Conservation (phyloP, 441 rosid species). For the Hura crepitans region DNA sequence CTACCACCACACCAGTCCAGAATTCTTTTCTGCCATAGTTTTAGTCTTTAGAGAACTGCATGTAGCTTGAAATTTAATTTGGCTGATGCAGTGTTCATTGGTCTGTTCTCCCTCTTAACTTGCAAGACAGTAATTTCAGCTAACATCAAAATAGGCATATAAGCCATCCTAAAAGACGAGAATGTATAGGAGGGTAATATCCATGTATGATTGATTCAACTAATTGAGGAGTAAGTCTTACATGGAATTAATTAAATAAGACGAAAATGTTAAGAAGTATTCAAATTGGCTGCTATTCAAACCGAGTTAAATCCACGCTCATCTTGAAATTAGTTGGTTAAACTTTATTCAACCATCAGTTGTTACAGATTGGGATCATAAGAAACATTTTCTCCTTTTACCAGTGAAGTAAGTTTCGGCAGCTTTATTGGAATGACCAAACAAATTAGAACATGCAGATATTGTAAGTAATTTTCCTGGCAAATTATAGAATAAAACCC, state of each 20-base stretch:
- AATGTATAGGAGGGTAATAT: neutral
- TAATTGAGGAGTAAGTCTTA: neutral
- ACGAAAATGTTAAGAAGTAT: neutral
- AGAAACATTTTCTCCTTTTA: neutral
- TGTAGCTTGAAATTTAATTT: conserved; percentile 57
- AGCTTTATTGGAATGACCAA: neutral
- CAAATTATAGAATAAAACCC: conserved; percentile 3
- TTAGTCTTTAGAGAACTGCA: conserved; percentile 35
- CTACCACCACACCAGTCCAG: conserved; percentile 34
- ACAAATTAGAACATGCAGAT: neutral
- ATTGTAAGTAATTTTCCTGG: neutral
- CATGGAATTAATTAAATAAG: neutral
- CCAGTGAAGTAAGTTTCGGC: too few relatives aligned
- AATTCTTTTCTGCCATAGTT: conserved; percentile 31
- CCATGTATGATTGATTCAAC: neutral
- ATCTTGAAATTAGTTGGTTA: too few relatives aligned
- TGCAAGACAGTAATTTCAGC: conserved; percentile 25
- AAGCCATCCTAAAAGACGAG: conserved; percentile 2
- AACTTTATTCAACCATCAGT: too few relatives aligned
- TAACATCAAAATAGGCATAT: neutral
- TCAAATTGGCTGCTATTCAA: neutral
- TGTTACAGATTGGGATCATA: too few relatives aligned
- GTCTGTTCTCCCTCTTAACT: conserved; percentile 47
- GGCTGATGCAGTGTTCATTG: conserved; percentile 46
- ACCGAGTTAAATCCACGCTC: neutral